Evolutionary conservation across 116 monocot genomes (phyloP).

Genomic region (Papilionanthe hybrid): DNA sequence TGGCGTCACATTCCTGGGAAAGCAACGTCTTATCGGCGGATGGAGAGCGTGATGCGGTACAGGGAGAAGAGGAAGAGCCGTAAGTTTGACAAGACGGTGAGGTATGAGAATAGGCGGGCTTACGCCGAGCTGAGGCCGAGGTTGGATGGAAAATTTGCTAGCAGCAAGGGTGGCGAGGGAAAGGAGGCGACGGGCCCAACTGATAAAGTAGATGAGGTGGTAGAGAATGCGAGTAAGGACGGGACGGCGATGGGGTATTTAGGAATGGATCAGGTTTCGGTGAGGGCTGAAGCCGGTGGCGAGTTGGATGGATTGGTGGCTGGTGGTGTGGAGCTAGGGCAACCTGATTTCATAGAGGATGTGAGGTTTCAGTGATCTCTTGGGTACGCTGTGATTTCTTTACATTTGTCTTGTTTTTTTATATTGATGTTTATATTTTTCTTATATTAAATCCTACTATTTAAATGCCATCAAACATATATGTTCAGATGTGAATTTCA

Average conservation of each 20-base stretch:
- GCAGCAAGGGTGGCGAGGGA: slow-evolving; percentile 1
- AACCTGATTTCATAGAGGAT: slow-evolving; percentile 10
- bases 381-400: not conserved
- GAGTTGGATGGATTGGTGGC: slow-evolving; percentile 1
- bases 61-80: slow-evolving; percentile 16
- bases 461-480: too few relatives aligned
- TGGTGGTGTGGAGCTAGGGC: slow-evolving; percentile 2
- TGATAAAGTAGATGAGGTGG: not conserved
- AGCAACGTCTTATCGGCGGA: slow-evolving; percentile 6
- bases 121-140: slow-evolving; percentile 13
- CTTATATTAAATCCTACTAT: too few relatives aligned
- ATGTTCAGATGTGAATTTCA: too few relatives aligned
- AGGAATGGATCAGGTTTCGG: slow-evolving; percentile 1
- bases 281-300: not conserved
- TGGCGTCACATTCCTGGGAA: not conserved
- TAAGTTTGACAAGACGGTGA: slow-evolving; percentile 13
- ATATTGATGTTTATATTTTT: not conserved
- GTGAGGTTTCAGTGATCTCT: slow-evolving; percentile 12
- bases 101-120: slow-evolving; percentile 7
- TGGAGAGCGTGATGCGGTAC: slow-evolving; percentile 14
- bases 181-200: not conserved
- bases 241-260: not conserved
- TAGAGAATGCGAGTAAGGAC: not conserved
- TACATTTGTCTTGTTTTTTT: not conserved
- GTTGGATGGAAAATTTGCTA: slow-evolving; percentile 7